phyloP scores from a whole-genome alignment of 805 yeast species.

The Kazachstania taianensis region DNA sequence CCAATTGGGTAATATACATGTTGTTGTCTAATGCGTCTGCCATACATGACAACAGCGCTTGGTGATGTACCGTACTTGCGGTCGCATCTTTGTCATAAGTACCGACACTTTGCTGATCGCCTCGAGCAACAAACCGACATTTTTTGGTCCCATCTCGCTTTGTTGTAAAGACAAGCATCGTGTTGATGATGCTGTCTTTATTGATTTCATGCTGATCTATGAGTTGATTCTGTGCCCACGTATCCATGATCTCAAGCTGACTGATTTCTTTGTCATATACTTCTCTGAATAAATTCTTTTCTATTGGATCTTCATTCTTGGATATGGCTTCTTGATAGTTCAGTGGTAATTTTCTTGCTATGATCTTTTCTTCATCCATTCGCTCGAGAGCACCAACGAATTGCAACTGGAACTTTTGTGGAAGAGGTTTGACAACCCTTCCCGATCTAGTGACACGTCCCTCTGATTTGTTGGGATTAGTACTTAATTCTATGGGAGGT shows the following conservation, averaged over 20 bases:
- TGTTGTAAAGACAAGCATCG: conserved; percentile 9
- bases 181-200: conserved; percentile 4
- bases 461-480: no score
- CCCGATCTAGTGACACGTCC: no score
- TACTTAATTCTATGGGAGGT: no score
- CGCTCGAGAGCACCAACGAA: no score
- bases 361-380: no score
- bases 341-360: no score
- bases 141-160: conserved; percentile 10
- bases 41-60: conserved; percentile 9
- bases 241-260: conserved; percentile 4
- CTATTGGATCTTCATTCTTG: neutral
- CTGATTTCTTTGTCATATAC: conserved; percentile 9
- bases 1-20: conserved; percentile 5
- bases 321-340: neutral
- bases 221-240: neutral
- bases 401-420: no score
- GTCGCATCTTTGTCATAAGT: conserved; percentile 7
- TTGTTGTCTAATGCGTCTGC: conserved; percentile 5
- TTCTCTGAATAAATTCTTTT: conserved; percentile 1
- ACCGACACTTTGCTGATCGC: conserved; percentile 7
- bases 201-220: neutral
- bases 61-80: conserved; percentile 8
- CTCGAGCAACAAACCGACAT: conserved; percentile 10
- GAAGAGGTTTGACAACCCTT: no score